Evolutionary conservation across 2,329 filamentous ascomycete genomes (phyloP), one percentile per base, ranked within the genome.

Genomic region (Cercospora janseana): DNA sequence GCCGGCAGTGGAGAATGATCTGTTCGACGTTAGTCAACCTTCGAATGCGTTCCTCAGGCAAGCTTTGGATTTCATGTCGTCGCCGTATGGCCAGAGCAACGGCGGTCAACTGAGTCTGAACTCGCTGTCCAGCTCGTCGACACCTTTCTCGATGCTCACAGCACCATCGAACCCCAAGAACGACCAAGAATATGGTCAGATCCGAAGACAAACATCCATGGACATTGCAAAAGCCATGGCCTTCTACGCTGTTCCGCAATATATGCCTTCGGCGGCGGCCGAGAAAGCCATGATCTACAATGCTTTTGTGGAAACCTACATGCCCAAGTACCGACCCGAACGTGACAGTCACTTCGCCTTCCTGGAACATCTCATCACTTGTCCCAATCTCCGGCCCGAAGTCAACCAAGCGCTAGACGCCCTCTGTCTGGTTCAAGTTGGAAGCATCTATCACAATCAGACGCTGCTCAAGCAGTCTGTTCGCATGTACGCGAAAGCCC

Each of bases 261-360:
- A 50, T 26, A 21, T 57, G 26, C 52, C 55, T n/a, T 50, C 44
- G 4, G 46, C 49, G 1, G 49, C 49, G n/a, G 26, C 50, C 23
- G 56, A 59, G 37, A 59, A 55, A 27, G 43, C 50, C 18, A 35
- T 55, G 23, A 55, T 59, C n/a, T 65, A 66, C 46, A 49, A 51
- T 26, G 51, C 54, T 2, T 66, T 65, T 49, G 58, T 67, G 28
- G 59, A 60, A 26, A 49, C 58, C n/a, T 67, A 65, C 40, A 46
- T 65, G 10, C 65, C 65, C 1, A 56, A 57, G 42, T 1, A 53
- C 48, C 18, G 49, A 34, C 10, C 35, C 9, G 18, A 40, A 52
- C 27, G 34, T 10, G 55, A 54, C 27, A 43, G 52, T 8, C 57
- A 60, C 40, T 63, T 63, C 48, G 46, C 43, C 12, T 61, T 63